phyloP scores from a whole-genome alignment of 495 filamentous ascomycete species.

The Parathielavia hyrcaniae region DNA sequence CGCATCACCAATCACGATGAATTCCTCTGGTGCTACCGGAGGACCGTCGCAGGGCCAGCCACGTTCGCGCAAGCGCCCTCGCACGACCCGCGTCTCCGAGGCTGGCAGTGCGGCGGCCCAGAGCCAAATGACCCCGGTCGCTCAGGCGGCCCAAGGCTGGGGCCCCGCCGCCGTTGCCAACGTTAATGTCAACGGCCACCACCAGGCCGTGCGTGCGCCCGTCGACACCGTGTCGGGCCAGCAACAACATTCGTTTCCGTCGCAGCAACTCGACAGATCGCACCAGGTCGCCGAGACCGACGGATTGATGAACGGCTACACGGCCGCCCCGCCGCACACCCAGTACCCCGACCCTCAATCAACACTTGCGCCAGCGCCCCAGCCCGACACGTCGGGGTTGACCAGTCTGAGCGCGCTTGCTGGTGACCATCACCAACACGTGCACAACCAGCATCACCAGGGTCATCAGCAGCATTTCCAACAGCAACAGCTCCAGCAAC shows the following conservation, averaged over 20 bases:
- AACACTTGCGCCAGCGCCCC: constrained; percentile 24
- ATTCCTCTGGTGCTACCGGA: constrained; percentile 19
- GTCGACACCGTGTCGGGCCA: constrained; percentile 31
- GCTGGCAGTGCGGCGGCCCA: constrained; percentile 27
- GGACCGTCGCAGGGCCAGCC: constrained; percentile 26
- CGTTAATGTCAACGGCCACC: constrained; percentile 14
- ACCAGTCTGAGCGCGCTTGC: constrained; percentile 24
- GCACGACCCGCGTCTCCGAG: constrained; percentile 24
- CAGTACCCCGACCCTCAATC: constrained; percentile 31
- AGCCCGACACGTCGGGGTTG: constrained; percentile 26
- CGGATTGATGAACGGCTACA: constrained; percentile 33
- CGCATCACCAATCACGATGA: constrained; percentile 21
- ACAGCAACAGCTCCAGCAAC: constrained; percentile 26
- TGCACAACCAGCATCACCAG: constrained; percentile 20
- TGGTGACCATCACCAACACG: constrained; percentile 28
- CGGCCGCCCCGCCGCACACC: constrained; percentile 23
- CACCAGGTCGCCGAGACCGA: constrained; percentile 31
- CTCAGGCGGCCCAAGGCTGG: constrained; percentile 21
- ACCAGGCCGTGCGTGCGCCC: constrained; percentile 30
- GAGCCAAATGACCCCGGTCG: constrained; percentile 18
- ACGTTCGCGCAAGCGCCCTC: constrained; percentile 29
- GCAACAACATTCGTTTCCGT: constrained; percentile 26
- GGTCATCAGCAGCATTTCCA: constrained; percentile 23
- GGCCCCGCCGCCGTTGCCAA: constrained; percentile 17
- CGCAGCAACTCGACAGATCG: constrained; percentile 32